phyloP scores from a whole-genome alignment of 257 asterid species.

The Penstemon barbatus region DNA sequence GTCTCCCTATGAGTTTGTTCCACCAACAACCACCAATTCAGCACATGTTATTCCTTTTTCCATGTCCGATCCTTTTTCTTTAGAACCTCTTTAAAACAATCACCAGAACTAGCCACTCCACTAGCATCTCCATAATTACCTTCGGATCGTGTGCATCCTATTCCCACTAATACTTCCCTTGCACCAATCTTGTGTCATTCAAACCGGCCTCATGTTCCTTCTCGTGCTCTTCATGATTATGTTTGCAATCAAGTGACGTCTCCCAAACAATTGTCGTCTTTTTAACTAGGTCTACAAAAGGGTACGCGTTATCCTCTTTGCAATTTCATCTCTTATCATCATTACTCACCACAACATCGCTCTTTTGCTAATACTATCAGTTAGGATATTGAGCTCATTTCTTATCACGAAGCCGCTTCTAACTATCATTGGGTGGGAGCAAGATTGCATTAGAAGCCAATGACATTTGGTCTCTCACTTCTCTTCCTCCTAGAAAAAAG shows the following conservation, averaged over 20 bases:
- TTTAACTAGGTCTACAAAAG: not conserved
- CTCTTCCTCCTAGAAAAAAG: not conserved
- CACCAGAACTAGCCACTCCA: no score
- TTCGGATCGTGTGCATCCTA: no score
- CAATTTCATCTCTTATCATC: not conserved
- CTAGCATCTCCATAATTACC: no score
- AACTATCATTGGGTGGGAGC: not conserved
- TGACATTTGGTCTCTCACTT: not conserved
- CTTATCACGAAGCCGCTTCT: not conserved
- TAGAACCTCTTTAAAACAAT: not conserved
- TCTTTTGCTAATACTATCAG: not conserved
- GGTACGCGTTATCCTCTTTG: not conserved
- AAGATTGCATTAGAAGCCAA: not conserved
- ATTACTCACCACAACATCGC: not conserved
- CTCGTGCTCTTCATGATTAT: not conserved
- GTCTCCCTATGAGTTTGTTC: not conserved
- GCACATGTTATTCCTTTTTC: not conserved
- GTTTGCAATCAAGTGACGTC: not conserved
- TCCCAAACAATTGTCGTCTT: not conserved
- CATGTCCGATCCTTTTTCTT: no score
- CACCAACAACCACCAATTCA: not conserved
- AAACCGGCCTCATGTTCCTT: not conserved
- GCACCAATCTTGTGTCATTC: not conserved
- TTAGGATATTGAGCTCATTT: not conserved
- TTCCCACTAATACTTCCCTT: not conserved